A percentile compares a stretch with the other conserved stretches of the same genome.
phyloP scores from a whole-genome alignment of 257 asterid genomes.

The Echium plantagineum region DNA sequence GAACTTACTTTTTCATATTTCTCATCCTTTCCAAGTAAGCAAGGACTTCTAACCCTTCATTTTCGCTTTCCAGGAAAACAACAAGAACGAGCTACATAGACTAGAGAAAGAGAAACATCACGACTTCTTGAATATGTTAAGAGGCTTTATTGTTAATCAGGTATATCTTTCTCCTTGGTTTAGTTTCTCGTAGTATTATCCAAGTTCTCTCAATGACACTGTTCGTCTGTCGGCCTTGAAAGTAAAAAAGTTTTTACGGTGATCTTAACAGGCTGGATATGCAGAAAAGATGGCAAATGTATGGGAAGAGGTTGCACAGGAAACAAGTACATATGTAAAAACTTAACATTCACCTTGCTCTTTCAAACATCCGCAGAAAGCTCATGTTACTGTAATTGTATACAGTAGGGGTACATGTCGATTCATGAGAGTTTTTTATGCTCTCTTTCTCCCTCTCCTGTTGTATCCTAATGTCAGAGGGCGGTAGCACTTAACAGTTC shows the following conservation, averaged over 20 bases:
- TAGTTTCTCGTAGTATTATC: too few relatives aligned
- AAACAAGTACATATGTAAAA: slow-evolving; percentile 54
- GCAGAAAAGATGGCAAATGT: slow-evolving; percentile 85
- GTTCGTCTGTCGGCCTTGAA: background rate
- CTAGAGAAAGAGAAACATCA: slow-evolving; percentile 71
- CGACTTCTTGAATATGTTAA: slow-evolving; percentile 80
- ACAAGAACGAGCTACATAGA: slow-evolving; percentile 81
- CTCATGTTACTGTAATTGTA: too few relatives aligned
- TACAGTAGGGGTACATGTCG: too few relatives aligned
- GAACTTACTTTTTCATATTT: too few relatives aligned
- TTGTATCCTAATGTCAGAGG: too few relatives aligned
- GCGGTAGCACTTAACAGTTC: too few relatives aligned
- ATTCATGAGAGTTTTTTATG: too few relatives aligned
- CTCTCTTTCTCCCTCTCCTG: too few relatives aligned
- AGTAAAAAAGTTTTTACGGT: background rate
- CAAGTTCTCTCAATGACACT: too few relatives aligned
- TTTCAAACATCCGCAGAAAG: background rate
- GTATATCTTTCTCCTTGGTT: slow-evolving; percentile 21
- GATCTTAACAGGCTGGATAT: slow-evolving; percentile 64
- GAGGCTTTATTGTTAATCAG: slow-evolving; percentile 92
- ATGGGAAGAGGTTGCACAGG: slow-evolving; percentile 84
- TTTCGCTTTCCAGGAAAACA: slow-evolving; percentile 49
- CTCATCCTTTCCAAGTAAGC: too few relatives aligned
- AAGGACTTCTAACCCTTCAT: too few relatives aligned
- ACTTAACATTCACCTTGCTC: slow-evolving; percentile 13